A percentile compares a stretch with the other conserved stretches of the same genome.
phyloP scores from a whole-genome alignment of 179 eudicot genomes.

The Carnegiea gigantea region DNA sequence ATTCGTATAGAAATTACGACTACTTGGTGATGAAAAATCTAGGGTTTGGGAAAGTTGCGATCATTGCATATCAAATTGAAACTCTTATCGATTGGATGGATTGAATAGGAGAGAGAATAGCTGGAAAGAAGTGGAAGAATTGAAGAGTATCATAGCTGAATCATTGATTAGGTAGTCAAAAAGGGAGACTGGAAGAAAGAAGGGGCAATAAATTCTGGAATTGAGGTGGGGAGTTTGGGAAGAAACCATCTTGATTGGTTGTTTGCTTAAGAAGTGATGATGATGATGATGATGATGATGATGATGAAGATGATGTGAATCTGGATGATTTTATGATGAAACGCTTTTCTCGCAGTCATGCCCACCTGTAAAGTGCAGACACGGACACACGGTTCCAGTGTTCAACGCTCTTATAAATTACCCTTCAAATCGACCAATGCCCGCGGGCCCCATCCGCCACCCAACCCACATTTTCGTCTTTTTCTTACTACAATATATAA shows the following conservation, averaged over 20 bases:
- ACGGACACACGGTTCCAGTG: neutral
- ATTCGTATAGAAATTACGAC: neutral
- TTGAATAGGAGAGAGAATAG: neutral
- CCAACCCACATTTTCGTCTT: neutral
- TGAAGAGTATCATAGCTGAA: conserved; percentile 8
- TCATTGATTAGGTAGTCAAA: conserved; percentile 1
- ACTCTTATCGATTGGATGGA: neutral
- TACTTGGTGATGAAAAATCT: neutral
- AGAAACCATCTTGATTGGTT: neutral
- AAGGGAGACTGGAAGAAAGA: neutral
- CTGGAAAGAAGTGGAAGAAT: conserved; percentile 5
- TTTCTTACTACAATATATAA: no score
- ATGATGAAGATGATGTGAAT: no score
- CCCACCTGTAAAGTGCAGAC: conserved; percentile 3
- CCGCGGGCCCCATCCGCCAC: neutral
- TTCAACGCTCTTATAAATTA: neutral
- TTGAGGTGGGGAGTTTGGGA: neutral
- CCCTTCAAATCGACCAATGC: neutral
- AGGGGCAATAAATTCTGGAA: neutral
- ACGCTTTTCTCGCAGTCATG: neutral
- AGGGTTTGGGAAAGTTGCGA: conserved; percentile 17
- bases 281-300: no score
- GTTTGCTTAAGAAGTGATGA: neutral
- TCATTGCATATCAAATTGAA: conserved; percentile 6
- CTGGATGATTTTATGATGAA: neutral